Evolutionary conservation across 345 rosid genomes (phyloP).

Genomic region (Salix udensis): DNA sequence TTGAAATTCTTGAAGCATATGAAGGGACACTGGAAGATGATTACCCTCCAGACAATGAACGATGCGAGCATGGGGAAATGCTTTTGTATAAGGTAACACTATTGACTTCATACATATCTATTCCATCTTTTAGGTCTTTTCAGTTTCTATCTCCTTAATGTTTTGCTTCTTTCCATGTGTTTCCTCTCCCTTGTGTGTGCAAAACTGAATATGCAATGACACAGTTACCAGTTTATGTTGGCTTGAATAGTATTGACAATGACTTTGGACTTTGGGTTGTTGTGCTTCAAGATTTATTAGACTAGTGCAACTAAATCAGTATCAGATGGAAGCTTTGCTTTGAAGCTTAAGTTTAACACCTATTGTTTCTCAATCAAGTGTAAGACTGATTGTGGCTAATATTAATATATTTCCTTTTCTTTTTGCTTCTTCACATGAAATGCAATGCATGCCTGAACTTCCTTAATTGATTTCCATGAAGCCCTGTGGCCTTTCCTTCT

Average conservation of each 20-base stretch:
- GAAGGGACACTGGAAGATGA: conserved; percentile 99
- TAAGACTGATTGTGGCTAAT: background rate
- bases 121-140: background rate
- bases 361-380: background rate
- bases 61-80: conserved; percentile 96
- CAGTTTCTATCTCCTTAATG: background rate
- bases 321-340: background rate
- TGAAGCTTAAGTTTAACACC: background rate
- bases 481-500: no score
- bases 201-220: background rate
- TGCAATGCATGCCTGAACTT: no score
- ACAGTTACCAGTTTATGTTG: background rate
- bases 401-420: no score
- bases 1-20: conserved; percentile 95
- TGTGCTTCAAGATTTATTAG: background rate
- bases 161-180: background rate
- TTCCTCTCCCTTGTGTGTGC: background rate
- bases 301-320: background rate
- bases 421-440: no score
- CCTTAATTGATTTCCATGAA: no score
- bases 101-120: background rate
- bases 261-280: background rate
- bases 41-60: conserved; percentile 96
- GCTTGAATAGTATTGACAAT: background rate
- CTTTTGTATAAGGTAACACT: conserved; percentile 80